Percentiles rank a stretch among this genome's conserved stretches.
Conservation (phyloP, 2,329 filamentous ascomycete species). For the Ilyonectria mors-panacis region DNA sequence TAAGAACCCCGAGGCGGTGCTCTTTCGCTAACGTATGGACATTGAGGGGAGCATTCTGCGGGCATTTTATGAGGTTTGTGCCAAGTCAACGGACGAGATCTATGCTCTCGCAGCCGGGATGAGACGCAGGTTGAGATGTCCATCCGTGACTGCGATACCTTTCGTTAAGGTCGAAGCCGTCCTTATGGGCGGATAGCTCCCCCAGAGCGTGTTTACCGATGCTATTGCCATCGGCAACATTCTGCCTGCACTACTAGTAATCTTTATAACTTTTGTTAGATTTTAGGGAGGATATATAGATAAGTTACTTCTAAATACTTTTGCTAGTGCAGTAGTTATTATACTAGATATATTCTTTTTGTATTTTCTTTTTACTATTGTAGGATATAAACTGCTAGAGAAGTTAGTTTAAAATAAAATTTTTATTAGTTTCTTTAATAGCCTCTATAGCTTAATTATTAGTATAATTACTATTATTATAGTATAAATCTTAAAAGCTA, state of each 20-base stretch:
- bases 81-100: neutral
- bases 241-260: conserved; percentile 23
- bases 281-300: conserved; percentile 21
- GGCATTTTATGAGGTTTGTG: neutral
- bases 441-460: conserved; percentile 21
- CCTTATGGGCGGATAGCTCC: conserved; percentile 24
- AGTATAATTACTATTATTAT: conserved; percentile 17
- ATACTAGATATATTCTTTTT: conserved; percentile 16
- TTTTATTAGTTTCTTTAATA: conserved; percentile 24
- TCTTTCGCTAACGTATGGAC: neutral
- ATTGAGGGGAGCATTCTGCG: neutral
- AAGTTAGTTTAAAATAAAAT: too few relatives aligned
- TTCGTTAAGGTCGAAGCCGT: conserved; percentile 26
- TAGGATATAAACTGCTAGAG: too few relatives aligned
- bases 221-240: conserved; percentile 26
- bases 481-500: conserved; percentile 10
- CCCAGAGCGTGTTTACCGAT: conserved; percentile 28
- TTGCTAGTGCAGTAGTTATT: conserved; percentile 23
- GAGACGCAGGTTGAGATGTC: neutral
- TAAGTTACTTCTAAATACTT: conserved; percentile 11
- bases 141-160: conserved; percentile 22
- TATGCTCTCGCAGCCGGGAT: neutral
- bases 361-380: too few relatives aligned
- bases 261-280: conserved; percentile 4
- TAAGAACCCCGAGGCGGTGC: neutral